Percentiles rank a stretch among this genome's conserved stretches.
phyloP scores from a whole-genome alignment of 305 asterid genomes.

The Fraxinus ornus region DNA sequence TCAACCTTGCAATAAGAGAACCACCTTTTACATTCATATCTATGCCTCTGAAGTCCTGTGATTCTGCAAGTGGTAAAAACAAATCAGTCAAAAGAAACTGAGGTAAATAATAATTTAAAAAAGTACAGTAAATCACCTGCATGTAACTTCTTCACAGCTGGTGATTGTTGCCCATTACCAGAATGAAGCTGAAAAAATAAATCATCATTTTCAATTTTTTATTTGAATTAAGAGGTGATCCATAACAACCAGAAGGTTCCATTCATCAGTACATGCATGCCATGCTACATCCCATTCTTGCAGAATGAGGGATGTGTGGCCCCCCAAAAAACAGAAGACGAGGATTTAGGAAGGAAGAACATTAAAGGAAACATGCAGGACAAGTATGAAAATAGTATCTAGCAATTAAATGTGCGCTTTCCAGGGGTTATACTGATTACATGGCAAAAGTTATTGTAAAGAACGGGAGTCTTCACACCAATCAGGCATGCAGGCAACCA shows the following conservation, averaged over 20 bases:
- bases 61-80: constrained; percentile 44
- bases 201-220: constrained; percentile 11
- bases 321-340: not conserved
- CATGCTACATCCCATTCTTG: constrained; percentile 16
- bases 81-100: constrained; percentile 22
- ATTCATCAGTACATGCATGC: not conserved
- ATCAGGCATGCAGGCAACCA: constrained; percentile 16
- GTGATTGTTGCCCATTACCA: constrained; percentile 60
- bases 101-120: constrained; percentile 8
- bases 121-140: constrained; percentile 46
- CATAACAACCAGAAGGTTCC: not conserved
- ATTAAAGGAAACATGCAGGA: constrained; percentile 1
- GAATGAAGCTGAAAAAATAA: constrained; percentile 81
- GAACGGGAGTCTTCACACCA: not conserved
- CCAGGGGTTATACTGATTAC: constrained; percentile 10
- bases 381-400: not conserved
- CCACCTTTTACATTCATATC: constrained; percentile 48
- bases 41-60: constrained; percentile 40
- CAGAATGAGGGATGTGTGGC: not conserved
- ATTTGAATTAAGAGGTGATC: constrained; percentile 13
- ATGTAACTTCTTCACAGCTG: constrained; percentile 66
- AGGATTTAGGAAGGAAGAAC: constrained; percentile 8
- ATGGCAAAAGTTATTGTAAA: not conserved
- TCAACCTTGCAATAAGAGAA: constrained; percentile 73
- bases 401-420: not conserved